Conservation (phyloP, 2,329 filamentous ascomycete genomes). For the Rugonectria rugulosa region DNA sequence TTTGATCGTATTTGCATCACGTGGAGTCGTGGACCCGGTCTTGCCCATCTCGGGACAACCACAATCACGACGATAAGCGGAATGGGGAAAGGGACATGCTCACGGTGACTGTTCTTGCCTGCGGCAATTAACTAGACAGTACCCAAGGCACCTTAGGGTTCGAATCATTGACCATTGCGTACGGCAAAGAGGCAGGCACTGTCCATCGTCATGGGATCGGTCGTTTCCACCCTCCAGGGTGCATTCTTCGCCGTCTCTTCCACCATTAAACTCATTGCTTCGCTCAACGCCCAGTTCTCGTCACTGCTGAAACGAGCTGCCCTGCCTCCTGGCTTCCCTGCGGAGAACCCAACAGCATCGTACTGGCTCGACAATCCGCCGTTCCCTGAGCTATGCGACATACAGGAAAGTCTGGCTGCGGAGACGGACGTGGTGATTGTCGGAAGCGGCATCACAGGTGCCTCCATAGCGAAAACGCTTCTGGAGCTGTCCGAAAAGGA, state of each 20-base stretch:
- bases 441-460: constrained; percentile 63
- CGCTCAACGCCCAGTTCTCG: constrained; percentile 39
- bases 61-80: no score
- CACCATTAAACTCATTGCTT: constrained; percentile 35
- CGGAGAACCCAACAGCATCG: constrained; percentile 49
- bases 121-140: no score
- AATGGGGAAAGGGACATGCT: no score
- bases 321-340: constrained; percentile 50
- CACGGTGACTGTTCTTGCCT: no score
- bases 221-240: constrained; percentile 40
- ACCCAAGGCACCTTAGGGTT: no score
- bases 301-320: constrained; percentile 41
- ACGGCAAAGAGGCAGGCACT: no score
- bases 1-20: no score
- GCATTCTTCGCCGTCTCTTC: constrained; percentile 32
- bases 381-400: constrained; percentile 49
- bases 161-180: no score
- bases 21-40: no score
- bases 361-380: constrained; percentile 57
- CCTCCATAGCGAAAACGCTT: constrained; percentile 39
- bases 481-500: constrained; percentile 34
- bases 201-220: constrained; percentile 42
- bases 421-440: constrained; percentile 59
- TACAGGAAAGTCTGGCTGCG: constrained; percentile 43
- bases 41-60: no score